These are phyloP conservation scores for Talinum fruticosum DNA, from an alignment of 148 eudicot genomes.

Conservation along the genomic window DNA sequence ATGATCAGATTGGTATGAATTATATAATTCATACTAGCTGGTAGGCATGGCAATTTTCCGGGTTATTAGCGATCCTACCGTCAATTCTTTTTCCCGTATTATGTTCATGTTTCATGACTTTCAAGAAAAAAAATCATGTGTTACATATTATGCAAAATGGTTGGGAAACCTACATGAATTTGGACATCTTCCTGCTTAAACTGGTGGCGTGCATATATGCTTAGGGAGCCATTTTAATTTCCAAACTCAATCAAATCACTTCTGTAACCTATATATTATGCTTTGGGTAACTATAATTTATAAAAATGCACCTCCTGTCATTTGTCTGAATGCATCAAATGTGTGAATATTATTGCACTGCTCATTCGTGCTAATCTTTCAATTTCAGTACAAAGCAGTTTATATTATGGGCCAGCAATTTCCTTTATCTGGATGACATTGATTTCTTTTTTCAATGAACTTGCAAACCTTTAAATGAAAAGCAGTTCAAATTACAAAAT, in stretches of 20 bases:
- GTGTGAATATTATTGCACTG: background rate
- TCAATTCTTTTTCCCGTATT: background rate
- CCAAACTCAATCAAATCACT: background rate
- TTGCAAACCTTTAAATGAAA: background rate
- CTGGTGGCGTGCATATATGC: background rate
- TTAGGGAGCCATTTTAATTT: background rate
- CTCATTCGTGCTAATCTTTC: conserved; percentile 12
- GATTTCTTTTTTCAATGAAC: background rate
- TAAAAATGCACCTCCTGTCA: conserved; percentile 10
- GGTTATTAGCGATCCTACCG: background rate
- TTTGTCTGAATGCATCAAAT: conserved; percentile 7
- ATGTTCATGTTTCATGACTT: too few relatives aligned
- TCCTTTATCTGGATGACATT: background rate
- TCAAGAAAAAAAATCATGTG: background rate
- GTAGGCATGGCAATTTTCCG: background rate
- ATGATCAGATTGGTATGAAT: background rate
- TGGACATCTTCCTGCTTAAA: background rate
- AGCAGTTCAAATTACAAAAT: background rate
- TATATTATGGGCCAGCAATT: background rate
- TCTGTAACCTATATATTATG: background rate
- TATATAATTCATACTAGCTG: background rate
- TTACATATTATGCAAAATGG: background rate
- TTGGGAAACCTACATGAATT: background rate
- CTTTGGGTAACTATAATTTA: background rate
- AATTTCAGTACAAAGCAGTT: background rate